Evolutionary conservation across 305 asterid genomes (phyloP).

Genomic region (Plantago lanceolata): DNA sequence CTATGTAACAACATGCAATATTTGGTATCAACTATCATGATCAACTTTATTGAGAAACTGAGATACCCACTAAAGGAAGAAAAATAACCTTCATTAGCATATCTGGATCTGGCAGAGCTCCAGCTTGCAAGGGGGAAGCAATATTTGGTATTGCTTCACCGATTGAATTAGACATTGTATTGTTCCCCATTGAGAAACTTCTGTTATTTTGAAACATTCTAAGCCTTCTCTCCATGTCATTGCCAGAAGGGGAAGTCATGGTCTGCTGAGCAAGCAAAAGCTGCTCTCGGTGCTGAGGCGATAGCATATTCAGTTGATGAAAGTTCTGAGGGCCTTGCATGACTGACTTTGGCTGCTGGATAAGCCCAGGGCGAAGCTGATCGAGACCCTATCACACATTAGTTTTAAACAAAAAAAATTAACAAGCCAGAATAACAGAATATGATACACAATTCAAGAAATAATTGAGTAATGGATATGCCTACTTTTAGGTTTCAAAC

Average conservation of each 20-base stretch:
- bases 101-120: constrained; percentile 65
- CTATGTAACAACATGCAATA: too few species aligned
- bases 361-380: constrained; percentile 86
- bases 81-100: constrained; percentile 67
- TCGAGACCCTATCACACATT: constrained; percentile 57
- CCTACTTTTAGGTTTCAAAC: not conserved
- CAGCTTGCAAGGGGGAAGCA: constrained; percentile 82
- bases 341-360: constrained; percentile 88
- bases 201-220: constrained; percentile 82
- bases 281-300: constrained; percentile 98
- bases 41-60: too few species aligned
- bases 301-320: constrained; percentile 80
- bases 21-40: too few species aligned
- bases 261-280: constrained; percentile 91
- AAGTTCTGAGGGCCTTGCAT: constrained; percentile 93
- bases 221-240: constrained; percentile 79
- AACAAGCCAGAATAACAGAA: constrained; percentile 11
- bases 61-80: too few species aligned
- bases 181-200: constrained; percentile 84
- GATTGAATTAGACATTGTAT: constrained; percentile 70
- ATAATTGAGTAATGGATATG: too few species aligned
- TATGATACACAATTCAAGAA: constrained; percentile 2
- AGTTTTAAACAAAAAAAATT: too few species aligned
- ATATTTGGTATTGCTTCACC: constrained; percentile 82
- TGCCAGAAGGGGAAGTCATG: constrained; percentile 70